Base-by-base conservation (phyloP, 1,284 basidiomycete species). In the Malassezia sympodialis region DNA sequence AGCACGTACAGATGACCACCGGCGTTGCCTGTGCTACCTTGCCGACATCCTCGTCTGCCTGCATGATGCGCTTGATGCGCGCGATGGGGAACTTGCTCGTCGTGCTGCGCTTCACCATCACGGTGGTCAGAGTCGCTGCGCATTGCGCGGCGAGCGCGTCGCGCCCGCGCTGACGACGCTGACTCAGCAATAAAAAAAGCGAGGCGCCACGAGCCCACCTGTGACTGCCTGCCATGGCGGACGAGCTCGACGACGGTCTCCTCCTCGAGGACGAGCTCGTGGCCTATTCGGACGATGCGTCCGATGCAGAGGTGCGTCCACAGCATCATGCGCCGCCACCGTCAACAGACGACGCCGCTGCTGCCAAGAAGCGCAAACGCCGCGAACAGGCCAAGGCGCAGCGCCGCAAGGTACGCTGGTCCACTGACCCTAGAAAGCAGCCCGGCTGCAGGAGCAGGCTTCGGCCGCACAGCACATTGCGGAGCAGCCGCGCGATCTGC, bases 31-130 rank as follows among this genome's bases (percentile, higher is more conserved):
- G 88, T 1, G 94, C 91, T 17, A 99, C 89, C 77, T 99, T 99
- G 53, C 94, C 93, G 15, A 98, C 93, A 75, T 99, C 93, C 74
- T 99, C 94, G 75, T 99, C 93, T 75, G 93, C 90, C 79, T 98
- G 93, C 89, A 98, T 98, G 59, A 98, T 96, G 79, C 91, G 90
- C 81, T 96, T 98, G 79, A 96, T 98, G 51, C 93, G 83, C 7
- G 93, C 93, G 6, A 74, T 71, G 30, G 72, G 72, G 35, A 74
- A 74, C 48, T 73, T 73, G 62, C 49, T 51, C 32, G 66, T 60
- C 35, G 63, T 60, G 8, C 63, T 64, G 19, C 68, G 63, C 37
- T 67, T 67, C 27, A 67, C 72, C 72, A 73, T 73, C 14, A 43
- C 31, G 6, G 40, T 47, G 19, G 28, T 6, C 11, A 47, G 41